phyloP scores from a whole-genome alignment of 345 rosid species.

The Bruguiera parviflora region DNA sequence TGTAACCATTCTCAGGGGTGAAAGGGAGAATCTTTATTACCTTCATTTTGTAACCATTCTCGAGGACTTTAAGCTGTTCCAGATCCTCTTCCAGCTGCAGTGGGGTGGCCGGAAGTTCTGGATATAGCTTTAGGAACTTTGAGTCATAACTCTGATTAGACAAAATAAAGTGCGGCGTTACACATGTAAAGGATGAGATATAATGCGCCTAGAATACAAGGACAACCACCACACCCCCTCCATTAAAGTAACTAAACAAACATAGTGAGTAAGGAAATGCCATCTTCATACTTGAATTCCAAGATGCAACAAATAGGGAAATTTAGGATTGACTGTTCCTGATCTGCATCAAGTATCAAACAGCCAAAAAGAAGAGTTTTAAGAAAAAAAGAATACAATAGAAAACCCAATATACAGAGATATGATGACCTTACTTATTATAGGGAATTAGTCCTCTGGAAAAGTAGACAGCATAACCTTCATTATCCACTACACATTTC shows the following conservation, averaged over 20 bases:
- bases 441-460: constrained; percentile 89
- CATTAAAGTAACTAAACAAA: neutral
- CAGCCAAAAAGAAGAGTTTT: neutral
- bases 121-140: constrained; percentile 73
- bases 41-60: constrained; percentile 98
- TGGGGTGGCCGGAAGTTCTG: constrained; percentile 79
- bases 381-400: neutral
- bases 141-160: constrained; percentile 78
- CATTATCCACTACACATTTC: constrained; percentile 79
- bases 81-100: constrained; percentile 94
- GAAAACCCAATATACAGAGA: neutral
- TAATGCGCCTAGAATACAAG: neutral
- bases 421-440: constrained; percentile 62
- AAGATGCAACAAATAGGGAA: constrained; percentile 93
- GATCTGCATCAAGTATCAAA: constrained; percentile 45
- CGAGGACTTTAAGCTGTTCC: constrained; percentile 96
- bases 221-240: neutral
- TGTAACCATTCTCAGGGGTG: neutral
- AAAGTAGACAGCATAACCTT: constrained; percentile 84
- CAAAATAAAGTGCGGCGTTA: neutral
- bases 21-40: constrained; percentile 24
- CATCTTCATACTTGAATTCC: constrained; percentile 74
- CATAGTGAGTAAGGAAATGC: neutral
- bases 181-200: neutral
- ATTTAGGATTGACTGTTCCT: constrained; percentile 69